Conservation (phyloP, 257 asterid species). For the Perilla frutescens region DNA sequence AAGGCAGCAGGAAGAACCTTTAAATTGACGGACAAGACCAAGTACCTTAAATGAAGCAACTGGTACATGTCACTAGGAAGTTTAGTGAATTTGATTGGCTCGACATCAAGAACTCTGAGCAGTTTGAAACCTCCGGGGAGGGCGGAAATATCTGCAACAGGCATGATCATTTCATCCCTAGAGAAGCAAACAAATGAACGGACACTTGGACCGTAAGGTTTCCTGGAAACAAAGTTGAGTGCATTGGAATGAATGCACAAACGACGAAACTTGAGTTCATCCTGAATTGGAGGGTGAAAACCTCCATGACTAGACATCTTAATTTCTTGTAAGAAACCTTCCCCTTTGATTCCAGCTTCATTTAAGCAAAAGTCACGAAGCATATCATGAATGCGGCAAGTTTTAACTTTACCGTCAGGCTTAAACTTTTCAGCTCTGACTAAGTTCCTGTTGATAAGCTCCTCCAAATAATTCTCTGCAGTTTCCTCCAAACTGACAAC, state of each 20-base stretch:
- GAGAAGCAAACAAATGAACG: constrained; percentile 44
- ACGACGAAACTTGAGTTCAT: constrained; percentile 29
- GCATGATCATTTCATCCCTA: constrained; percentile 28
- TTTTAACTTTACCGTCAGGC: constrained; percentile 33
- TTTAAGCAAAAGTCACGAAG: constrained; percentile 29
- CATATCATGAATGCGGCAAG: constrained; percentile 33
- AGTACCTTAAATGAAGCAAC: constrained; percentile 42
- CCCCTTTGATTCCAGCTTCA: constrained; percentile 1
- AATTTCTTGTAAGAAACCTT: constrained; percentile 37
- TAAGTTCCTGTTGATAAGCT: constrained; percentile 31
- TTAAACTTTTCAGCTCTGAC: constrained; percentile 4
- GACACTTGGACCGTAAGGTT: constrained; percentile 35
- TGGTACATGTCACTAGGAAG: constrained; percentile 32
- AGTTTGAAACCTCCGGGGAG: constrained; percentile 40
- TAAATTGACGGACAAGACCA: constrained; percentile 32
- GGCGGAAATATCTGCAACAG: constrained; percentile 18
- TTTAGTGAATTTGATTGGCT: constrained; percentile 35
- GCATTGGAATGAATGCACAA: constrained; percentile 41
- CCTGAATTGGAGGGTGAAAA: constrained; percentile 9
- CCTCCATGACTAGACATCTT: constrained; percentile 1
- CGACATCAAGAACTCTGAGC: constrained; percentile 45
- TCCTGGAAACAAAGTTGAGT: neutral
- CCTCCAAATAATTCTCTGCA: constrained; percentile 18
- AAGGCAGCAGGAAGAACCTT: constrained; percentile 32
- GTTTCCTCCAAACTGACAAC: constrained; percentile 26